Conservation (phyloP, 2,329 filamentous ascomycete genomes). For the Claviceps arundinis region DNA sequence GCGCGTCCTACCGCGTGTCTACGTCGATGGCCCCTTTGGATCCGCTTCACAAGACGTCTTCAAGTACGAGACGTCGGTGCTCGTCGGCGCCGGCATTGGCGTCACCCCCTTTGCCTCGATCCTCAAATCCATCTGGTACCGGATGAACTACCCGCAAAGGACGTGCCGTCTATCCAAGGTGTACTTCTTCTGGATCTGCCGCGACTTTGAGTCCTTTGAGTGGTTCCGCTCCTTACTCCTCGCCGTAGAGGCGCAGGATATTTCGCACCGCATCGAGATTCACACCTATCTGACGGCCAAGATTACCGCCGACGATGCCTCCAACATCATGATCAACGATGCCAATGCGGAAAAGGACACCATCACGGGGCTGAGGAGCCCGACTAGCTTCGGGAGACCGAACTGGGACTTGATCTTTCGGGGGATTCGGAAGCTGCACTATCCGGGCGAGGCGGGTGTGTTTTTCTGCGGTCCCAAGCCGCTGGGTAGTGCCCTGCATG, state of each 20-base stretch:
- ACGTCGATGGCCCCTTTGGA: conserved; percentile 75
- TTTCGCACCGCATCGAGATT: conserved; percentile 75
- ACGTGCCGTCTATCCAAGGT: conserved; percentile 72
- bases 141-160: conserved; percentile 75
- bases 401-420: conserved; percentile 90
- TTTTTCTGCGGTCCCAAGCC: conserved; percentile 82
- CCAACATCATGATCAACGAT: conserved; percentile 88
- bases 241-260: conserved; percentile 76
- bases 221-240: conserved; percentile 78
- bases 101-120: conserved; percentile 81
- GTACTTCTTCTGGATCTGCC: conserved; percentile 88
- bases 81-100: conserved; percentile 74
- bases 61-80: conserved; percentile 69
- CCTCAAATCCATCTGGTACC: conserved; percentile 85
- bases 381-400: conserved; percentile 74
- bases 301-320: conserved; percentile 75
- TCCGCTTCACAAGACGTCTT: conserved; percentile 81
- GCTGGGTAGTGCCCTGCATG: conserved; percentile 61
- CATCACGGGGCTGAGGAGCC: conserved; percentile 69
- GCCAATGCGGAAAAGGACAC: conserved; percentile 73
- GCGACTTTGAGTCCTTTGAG: conserved; percentile 78
- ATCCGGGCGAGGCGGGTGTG: conserved; percentile 59
- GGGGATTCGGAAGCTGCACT: conserved; percentile 66
- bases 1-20: conserved; percentile 64
- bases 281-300: conserved; percentile 80